Percentiles rank a stretch among this genome's conserved stretches.
These are phyloP conservation scores for Gloeopeniophorella convolvens DNA, from an alignment of 768 basidiomycete genomes.

Conservation along the genomic window DNA sequence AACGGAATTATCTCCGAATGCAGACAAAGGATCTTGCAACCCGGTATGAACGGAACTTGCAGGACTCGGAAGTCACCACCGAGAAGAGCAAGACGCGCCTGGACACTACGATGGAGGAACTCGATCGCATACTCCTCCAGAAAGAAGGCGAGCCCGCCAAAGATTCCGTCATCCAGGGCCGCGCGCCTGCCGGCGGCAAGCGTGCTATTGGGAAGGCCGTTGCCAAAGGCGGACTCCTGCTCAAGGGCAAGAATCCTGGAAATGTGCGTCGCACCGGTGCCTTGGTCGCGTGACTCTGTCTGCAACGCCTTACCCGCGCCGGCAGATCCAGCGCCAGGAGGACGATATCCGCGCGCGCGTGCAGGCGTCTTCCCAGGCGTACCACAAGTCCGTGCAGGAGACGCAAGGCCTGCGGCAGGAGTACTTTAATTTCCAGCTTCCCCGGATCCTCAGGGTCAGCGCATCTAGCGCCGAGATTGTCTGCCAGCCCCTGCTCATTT, in stretches of 20 bases:
- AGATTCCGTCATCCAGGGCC: conserved; percentile 65
- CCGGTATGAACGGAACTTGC: conserved; percentile 81
- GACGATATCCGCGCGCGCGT: conserved; percentile 87
- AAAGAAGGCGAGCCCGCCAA: conserved; percentile 93
- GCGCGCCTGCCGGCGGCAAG: conserved; percentile 60
- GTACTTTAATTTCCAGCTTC: conserved; percentile 96
- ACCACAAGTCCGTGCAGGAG: conserved; percentile 84
- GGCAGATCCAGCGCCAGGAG: conserved; percentile 83
- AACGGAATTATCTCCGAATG: too few species aligned
- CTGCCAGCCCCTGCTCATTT: background rate
- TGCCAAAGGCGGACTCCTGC: conserved; percentile 78
- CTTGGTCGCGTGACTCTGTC: conserved; percentile 3
- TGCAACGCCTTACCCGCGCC: background rate
- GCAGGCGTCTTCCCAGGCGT: conserved; percentile 80
- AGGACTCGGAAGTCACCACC: conserved; percentile 79
- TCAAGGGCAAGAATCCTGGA: conserved; percentile 91
- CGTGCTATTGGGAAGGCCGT: conserved; percentile 87
- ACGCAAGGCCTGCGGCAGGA: conserved; percentile 90
- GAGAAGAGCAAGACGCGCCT: conserved; percentile 87
- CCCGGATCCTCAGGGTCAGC: conserved; percentile 85
- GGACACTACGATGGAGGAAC: conserved; percentile 86
- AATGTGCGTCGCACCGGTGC: conserved; percentile 43
- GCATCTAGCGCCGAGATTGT: background rate
- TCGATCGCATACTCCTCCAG: conserved; percentile 85
- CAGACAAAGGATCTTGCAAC: conserved; percentile 89